These are phyloP conservation scores for Tetrahymena elliotti DNA, from an alignment of 73 alveolate genomes.

Conservation along the genomic window DNA sequence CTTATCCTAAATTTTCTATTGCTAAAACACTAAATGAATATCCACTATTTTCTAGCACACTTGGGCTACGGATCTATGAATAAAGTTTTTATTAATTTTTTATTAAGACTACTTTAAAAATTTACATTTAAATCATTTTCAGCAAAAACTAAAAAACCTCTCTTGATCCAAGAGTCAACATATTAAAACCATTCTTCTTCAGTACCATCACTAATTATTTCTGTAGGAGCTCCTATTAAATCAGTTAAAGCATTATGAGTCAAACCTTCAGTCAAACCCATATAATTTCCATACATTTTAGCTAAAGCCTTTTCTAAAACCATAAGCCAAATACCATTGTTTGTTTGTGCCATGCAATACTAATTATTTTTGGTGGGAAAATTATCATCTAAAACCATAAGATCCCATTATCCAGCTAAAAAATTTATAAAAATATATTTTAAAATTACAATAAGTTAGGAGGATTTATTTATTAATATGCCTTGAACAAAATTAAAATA, in stretches of 20 bases:
- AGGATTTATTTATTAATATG: too few species aligned
- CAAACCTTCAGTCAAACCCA: constrained; percentile 75
- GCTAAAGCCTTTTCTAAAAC: constrained; percentile 97
- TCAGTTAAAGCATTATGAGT: constrained; percentile 74
- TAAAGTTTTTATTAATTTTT: background rate
- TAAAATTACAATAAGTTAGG: background rate
- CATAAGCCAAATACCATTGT: constrained; percentile 92
- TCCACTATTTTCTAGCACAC: background rate
- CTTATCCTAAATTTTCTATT: background rate
- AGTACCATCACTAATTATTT: constrained; percentile 31
- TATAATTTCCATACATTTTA: constrained; percentile 86
- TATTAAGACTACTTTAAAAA: background rate
- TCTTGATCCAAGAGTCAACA: background rate
- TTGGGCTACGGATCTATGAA: background rate
- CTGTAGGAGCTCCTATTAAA: constrained; percentile 88
- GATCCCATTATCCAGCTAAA: background rate
- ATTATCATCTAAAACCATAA: background rate
- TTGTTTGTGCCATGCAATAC: constrained; percentile 27
- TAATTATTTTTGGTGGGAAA: background rate
- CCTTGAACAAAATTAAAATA: too few species aligned
- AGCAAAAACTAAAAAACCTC: background rate
- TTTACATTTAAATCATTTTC: background rate
- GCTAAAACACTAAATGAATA: background rate
- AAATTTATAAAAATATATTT: background rate
- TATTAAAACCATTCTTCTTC: background rate